Conservation (phyloP, 345 rosid species). For the Salix viminalis region DNA sequence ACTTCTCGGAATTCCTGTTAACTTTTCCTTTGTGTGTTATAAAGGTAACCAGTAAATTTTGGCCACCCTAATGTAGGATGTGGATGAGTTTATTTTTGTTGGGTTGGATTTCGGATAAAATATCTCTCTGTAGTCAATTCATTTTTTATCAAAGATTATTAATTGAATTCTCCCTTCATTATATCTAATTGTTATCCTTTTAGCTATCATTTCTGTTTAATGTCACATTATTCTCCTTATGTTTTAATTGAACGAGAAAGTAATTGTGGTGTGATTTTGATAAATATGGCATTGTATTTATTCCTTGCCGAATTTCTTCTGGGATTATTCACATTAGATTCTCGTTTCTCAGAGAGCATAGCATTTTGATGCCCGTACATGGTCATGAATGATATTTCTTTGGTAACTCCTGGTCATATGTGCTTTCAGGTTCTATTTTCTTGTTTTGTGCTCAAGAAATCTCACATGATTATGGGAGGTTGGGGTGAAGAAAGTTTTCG, state of each 20-base stretch:
- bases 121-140: slow-evolving; percentile 10
- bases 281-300: not conserved
- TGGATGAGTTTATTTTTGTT: slow-evolving; percentile 32
- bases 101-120: slow-evolving; percentile 21
- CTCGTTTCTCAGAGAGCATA: not conserved
- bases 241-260: not conserved
- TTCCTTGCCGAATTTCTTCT: not conserved
- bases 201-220: not conserved
- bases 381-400: not conserved
- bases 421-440: too few species aligned
- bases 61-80: slow-evolving; percentile 30
- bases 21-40: slow-evolving; percentile 32
- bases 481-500: too few species aligned
- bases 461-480: too few species aligned
- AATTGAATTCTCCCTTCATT: slow-evolving; percentile 10
- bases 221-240: not conserved
- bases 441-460: too few species aligned
- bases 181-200: not conserved
- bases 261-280: too few species aligned
- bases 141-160: slow-evolving; percentile 21
- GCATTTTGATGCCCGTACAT: not conserved
- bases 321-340: not conserved
- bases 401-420: not conserved
- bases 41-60: slow-evolving; percentile 24
- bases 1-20: slow-evolving; percentile 23